Evolutionary conservation across 1,284 basidiomycete species (phyloP).

Genomic region (Ustilago curta): DNA sequence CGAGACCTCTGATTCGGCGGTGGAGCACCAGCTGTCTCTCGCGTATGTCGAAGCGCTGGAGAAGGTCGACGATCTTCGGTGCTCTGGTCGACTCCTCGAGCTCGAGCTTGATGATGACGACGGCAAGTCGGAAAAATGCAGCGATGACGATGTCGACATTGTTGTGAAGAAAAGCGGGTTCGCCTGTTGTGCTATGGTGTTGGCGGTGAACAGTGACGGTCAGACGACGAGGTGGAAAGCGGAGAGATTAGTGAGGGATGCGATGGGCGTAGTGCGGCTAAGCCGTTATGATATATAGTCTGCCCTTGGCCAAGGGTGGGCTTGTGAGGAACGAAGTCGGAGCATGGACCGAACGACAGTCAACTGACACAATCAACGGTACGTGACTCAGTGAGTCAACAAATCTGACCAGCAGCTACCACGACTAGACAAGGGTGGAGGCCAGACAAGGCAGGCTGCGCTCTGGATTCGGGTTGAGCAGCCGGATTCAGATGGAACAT

Average conservation of each 20-base stretch:
- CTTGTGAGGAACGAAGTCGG: not conserved
- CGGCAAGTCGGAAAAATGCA: constrained; percentile 18
- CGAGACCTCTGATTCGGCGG: constrained; percentile 20
- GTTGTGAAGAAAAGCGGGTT: not conserved
- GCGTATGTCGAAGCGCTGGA: constrained; percentile 32
- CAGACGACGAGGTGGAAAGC: not conserved
- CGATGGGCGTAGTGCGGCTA: constrained; percentile 1
- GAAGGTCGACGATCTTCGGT: constrained; percentile 24
- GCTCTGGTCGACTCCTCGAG: constrained; percentile 20
- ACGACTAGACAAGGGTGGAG: too few relatives aligned
- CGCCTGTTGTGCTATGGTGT: constrained; percentile 1
- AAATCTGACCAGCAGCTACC: too few relatives aligned
- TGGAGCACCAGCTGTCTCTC: constrained; percentile 40
- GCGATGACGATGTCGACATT: constrained; percentile 37
- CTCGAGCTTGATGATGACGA: constrained; percentile 14
- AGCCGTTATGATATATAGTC: constrained; percentile 18
- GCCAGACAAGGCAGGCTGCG: not conserved
- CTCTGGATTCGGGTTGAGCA: constrained; percentile 4
- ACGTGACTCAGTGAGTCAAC: constrained; percentile 19
- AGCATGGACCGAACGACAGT: not conserved
- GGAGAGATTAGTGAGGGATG: constrained; percentile 1
- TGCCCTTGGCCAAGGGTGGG: not conserved
- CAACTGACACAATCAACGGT: constrained; percentile 32
- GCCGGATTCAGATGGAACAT: constrained; percentile 21
- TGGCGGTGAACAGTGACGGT: constrained; percentile 1